Evolutionary conservation across 164 flowering plant species (phyloP).

Genomic region (Tinospora cordifolia): DNA sequence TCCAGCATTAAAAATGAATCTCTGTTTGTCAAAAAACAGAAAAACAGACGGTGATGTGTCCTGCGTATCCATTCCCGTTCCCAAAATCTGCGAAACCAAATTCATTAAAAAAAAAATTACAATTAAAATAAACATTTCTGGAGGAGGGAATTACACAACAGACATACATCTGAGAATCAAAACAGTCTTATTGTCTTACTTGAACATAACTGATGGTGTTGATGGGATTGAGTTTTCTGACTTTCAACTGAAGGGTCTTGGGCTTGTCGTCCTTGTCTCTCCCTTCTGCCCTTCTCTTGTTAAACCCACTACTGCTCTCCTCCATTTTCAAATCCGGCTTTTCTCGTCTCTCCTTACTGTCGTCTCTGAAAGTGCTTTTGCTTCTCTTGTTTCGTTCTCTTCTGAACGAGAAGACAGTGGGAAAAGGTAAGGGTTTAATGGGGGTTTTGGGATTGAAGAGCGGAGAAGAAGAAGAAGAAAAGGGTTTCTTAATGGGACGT

Average conservation of each 20-base stretch:
- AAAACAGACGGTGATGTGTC: slow-evolving; percentile 91
- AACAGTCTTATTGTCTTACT: slow-evolving; percentile 28
- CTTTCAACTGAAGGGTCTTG: slow-evolving; percentile 55
- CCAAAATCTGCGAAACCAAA: slow-evolving; percentile 52
- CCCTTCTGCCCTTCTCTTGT: slow-evolving; percentile 81
- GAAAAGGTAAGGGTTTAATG: slow-evolving; percentile 17
- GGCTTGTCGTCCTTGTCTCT: slow-evolving; percentile 47
- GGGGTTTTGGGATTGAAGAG: slow-evolving; percentile 15
- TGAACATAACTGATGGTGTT: slow-evolving; percentile 82
- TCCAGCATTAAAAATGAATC: slow-evolving; percentile 94
- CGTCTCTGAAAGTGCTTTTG: slow-evolving; percentile 26
- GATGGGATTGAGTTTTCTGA: slow-evolving; percentile 62
- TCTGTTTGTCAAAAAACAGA: slow-evolving; percentile 88
- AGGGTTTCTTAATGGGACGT: slow-evolving; percentile 12
- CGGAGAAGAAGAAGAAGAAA: slow-evolving; percentile 10
- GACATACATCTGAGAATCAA: background rate
- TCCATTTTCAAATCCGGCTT: slow-evolving; percentile 33
- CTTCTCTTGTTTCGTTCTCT: slow-evolving; percentile 22
- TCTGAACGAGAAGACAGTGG: slow-evolving; percentile 26
- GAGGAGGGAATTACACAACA: background rate
- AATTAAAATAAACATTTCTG: no score
- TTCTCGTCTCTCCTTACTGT: slow-evolving; percentile 21
- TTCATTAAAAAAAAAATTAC: background rate
- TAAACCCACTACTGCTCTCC: slow-evolving; percentile 45
- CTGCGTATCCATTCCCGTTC: slow-evolving; percentile 99